phyloP scores from a whole-genome alignment of 169 alveolate species.

The Hepatocystis sp. region DNA sequence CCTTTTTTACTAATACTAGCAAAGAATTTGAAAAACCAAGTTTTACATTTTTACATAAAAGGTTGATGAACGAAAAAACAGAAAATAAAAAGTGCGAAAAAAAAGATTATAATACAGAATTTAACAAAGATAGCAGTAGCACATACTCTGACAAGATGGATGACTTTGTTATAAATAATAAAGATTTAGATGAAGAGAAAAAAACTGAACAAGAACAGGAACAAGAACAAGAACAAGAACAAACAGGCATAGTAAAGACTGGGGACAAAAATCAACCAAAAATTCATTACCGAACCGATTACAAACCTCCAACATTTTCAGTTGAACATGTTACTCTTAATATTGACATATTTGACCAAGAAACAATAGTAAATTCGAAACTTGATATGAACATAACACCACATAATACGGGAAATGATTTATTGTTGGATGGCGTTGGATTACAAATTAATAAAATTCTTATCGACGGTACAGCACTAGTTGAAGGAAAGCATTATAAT shows the following conservation, averaged over 20 bases:
- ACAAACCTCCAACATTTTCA: slow-evolving; percentile 88
- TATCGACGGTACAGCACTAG: slow-evolving; percentile 83
- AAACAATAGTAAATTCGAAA: slow-evolving; percentile 81
- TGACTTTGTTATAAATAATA: too few species aligned
- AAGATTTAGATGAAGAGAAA: too few species aligned
- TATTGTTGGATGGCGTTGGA: slow-evolving; percentile 91
- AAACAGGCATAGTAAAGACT: background rate
- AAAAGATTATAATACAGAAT: slow-evolving; percentile 1
- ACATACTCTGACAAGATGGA: background rate
- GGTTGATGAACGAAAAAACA: slow-evolving; percentile 56
- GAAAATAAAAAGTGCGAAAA: slow-evolving; percentile 6
- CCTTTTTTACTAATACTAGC: slow-evolving; percentile 1
- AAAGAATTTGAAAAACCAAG: slow-evolving; percentile 5
- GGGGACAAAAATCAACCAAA: slow-evolving; percentile 77
- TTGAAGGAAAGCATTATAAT: slow-evolving; percentile 81
- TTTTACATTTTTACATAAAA: slow-evolving; percentile 20
- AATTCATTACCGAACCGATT: slow-evolving; percentile 88
- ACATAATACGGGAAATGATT: slow-evolving; percentile 84
- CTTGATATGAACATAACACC: slow-evolving; percentile 81
- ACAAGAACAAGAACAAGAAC: background rate
- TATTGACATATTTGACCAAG: slow-evolving; percentile 84
- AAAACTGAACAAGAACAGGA: too few species aligned
- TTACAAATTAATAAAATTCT: slow-evolving; percentile 84
- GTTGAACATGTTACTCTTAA: slow-evolving; percentile 84
- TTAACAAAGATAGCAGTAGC: slow-evolving; percentile 11